Percentiles rank a stretch among this genome's conserved stretches.
phyloP scores from a whole-genome alignment of 306 rosid species.

The Sechiopsis laciniata region DNA sequence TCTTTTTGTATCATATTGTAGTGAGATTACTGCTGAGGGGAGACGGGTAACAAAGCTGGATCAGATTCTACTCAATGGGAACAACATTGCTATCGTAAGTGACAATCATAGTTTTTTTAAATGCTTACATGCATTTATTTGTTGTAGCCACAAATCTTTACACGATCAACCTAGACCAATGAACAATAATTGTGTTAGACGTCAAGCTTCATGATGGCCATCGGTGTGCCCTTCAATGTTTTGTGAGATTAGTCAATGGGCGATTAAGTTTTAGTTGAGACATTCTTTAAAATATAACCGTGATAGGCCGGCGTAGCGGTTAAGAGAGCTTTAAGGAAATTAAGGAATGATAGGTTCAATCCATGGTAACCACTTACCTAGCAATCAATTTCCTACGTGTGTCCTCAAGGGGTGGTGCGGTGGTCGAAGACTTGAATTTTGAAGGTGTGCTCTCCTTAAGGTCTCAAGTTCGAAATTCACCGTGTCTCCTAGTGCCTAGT shows the following conservation, averaged over 20 bases:
- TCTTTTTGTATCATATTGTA: conserved; percentile 27
- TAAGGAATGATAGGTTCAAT: too few relatives aligned
- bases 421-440: too few relatives aligned
- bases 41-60: conserved; percentile 95
- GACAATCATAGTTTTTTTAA: neutral
- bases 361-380: too few relatives aligned
- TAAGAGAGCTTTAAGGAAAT: too few relatives aligned
- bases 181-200: neutral
- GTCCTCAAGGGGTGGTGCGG: too few relatives aligned
- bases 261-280: neutral
- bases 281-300: neutral
- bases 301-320: too few relatives aligned
- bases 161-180: neutral
- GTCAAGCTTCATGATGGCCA: neutral
- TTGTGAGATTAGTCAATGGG: neutral
- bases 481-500: too few relatives aligned
- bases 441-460: too few relatives aligned
- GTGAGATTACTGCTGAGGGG: conserved; percentile 95
- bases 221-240: neutral
- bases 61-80: conserved; percentile 90
- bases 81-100: conserved; percentile 99
- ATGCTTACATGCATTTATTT: conserved; percentile 2
- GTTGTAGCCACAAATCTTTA: neutral
- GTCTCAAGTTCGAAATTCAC: too few relatives aligned
- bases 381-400: too few relatives aligned